Evolutionary conservation across 371 early-diverging fungal species (phyloP).

Genomic region (Rhizopus sp.): DNA sequence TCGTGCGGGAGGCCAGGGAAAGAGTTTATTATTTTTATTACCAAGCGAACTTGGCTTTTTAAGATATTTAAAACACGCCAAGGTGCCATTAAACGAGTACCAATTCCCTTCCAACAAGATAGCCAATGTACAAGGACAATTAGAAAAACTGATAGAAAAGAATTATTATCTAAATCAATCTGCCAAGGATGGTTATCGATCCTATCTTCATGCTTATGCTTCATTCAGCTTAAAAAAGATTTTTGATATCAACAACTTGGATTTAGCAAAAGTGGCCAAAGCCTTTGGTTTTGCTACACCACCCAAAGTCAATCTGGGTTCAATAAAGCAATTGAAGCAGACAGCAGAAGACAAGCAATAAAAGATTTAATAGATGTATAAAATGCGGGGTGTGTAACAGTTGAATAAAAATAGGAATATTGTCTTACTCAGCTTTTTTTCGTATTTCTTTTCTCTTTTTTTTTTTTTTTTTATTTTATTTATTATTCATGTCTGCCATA

Average conservation of each 20-base stretch:
- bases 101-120: slow-evolving; percentile 94
- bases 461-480: too few species aligned
- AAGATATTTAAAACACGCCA: slow-evolving; percentile 95
- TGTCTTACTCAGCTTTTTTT: too few species aligned
- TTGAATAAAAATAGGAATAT: too few species aligned
- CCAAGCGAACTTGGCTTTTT: slow-evolving; percentile 96
- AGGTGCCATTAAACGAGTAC: slow-evolving; percentile 97
- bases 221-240: slow-evolving; percentile 93
- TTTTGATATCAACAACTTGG: slow-evolving; percentile 87
- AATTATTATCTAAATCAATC: slow-evolving; percentile 95
- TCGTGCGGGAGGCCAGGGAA: slow-evolving; percentile 87
- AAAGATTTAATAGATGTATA: not conserved
- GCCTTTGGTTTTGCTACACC: slow-evolving; percentile 95
- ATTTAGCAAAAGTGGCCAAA: slow-evolving; percentile 85
- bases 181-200: slow-evolving; percentile 92
- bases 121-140: slow-evolving; percentile 86
- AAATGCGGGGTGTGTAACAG: too few species aligned
- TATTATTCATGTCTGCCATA: not conserved
- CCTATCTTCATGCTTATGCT: slow-evolving; percentile 93
- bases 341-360: slow-evolving; percentile 3
- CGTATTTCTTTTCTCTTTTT: too few species aligned
- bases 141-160: slow-evolving; percentile 88
- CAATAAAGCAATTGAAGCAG: slow-evolving; percentile 22
- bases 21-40: slow-evolving; percentile 92
- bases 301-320: slow-evolving; percentile 87